Base-by-base conservation (phyloP, 306 rosid genomes). In the Lathyrus oleraceus region DNA sequence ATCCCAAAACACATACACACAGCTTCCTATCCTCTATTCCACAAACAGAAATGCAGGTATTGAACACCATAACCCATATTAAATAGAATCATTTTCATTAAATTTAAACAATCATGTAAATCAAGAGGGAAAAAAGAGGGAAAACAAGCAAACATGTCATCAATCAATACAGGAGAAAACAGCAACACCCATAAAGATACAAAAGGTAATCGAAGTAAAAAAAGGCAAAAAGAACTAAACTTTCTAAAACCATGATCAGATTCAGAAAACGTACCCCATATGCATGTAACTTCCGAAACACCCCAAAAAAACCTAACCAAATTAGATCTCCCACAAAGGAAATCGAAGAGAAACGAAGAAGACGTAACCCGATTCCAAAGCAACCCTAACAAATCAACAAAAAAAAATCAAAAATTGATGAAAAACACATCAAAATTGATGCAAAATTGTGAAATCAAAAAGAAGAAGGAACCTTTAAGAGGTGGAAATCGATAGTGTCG, bases 231-330 rank as follows among this genome's bases (percentile, higher is more conserved):
- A 75, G 74, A 49, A 42, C 39, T 1, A 28, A 36, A 54, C 71
- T 28, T 77, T 69, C 45, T 32, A 10, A 32, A 69, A 40, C 9
- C 65, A 65, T 36, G 28, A 67, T 36, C 54, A 56, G 78, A 82
- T 75, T 67, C 63, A 76, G 62, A 83, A 82, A 67, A 78, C 84
- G 54, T 83, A 83, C 86, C 86, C 86, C 86, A 83, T 79, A 68
- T 82, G 77, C 84, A 79, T 75, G 81, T 72, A 72, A 72, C 58
- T 35, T 61, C 71, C 57, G 64, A 67, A 67, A 71, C 44, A 56
- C 43, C 81, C 82, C 61, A 42, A 40, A 43, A 42, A 59, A 27
- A 20, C 49, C 25, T 25, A 57, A 7, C 79, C 48, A 56, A 49
- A 25, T 64, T 63, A 67, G 81, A 82, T 82, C 86, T 56, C 69